Evolutionary conservation across 805 yeast genomes (phyloP), one percentile per base, ranked within the genome.

Genomic region (Suhomyces tanzawaensis): DNA sequence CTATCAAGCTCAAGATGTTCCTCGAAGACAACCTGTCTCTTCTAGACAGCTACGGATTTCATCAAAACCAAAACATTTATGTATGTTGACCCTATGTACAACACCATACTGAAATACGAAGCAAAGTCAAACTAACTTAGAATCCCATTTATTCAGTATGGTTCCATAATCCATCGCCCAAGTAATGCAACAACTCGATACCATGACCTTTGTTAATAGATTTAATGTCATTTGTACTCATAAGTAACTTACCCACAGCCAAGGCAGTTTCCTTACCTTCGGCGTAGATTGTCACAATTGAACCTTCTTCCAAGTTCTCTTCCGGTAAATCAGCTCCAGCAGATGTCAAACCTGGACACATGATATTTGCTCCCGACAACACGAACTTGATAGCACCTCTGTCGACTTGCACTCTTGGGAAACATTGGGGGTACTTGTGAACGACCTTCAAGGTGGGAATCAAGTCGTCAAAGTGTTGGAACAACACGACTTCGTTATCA

Each of bases 321-420:
- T 81, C 90, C 15, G 96, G 96, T 44, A 89, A 68, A 37, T 66
- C 63, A 15, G 95, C 96, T 29, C 96, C 96, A 2, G 82, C 73
- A 14, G 93, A 81, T 0, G 96, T 88, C 46, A 88, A 72, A 14
- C 96, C 96, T 3, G 96, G 96, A 63, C 96, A 90, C 98, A 90
- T 90, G 54, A 90, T 85, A 55, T 90, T 90, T 19, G 97, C 96
- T 40, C 97, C 98, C 3, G 95, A 83, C n/a, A 90, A 67, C 18
- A 90, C 93, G 55, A 90, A 90, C 62, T 90, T 90, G 59, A 90
- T 90, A 36, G 98, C 98, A 41, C 98, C 98, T 58, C 96, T 76
- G 55, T 90, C 98, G 9, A 91, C 97, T 56, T 81, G 85, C 30
- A 90, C 95, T 24, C 76, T 66, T 16, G 96, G 96, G 66, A 90